These are phyloP conservation scores for Neospora caninum DNA, from an alignment of 169 alveolate species.

Conservation along the genomic window DNA sequence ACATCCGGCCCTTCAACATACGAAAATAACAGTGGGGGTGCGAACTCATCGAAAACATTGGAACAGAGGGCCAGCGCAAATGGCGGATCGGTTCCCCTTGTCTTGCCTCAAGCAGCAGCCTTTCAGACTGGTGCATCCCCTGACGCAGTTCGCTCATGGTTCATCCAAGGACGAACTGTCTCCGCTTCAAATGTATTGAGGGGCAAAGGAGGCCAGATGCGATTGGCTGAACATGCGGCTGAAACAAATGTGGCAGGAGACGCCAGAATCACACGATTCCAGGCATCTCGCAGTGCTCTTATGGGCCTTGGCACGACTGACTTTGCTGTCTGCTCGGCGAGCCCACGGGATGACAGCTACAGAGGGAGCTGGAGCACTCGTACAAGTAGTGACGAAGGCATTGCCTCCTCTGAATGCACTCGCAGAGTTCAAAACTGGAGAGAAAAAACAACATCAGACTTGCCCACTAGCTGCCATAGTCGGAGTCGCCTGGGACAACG, in stretches of 20 bases:
- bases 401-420: neutral
- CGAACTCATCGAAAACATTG: too few species aligned
- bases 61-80: too few species aligned
- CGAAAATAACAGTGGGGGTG: too few species aligned
- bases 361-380: constrained; percentile 15
- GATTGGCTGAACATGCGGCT: neutral
- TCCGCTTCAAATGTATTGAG: neutral
- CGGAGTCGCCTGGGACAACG: neutral
- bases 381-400: neutral
- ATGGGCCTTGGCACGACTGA: neutral
- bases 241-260: neutral
- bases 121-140: too few species aligned
- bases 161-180: neutral
- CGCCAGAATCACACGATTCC: neutral
- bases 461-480: neutral
- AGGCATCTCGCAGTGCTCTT: neutral
- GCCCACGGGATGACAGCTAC: neutral
- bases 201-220: neutral
- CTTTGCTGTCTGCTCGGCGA: neutral
- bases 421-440: neutral
- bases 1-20: too few species aligned
- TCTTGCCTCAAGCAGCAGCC: too few species aligned
- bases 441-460: neutral
- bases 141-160: neutral
- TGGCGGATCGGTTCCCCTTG: too few species aligned